Percentiles rank a stretch among this genome's conserved stretches.
phyloP scores from a whole-genome alignment of 2,329 filamentous ascomycete species.

The Colletotrichum orbiculare region DNA sequence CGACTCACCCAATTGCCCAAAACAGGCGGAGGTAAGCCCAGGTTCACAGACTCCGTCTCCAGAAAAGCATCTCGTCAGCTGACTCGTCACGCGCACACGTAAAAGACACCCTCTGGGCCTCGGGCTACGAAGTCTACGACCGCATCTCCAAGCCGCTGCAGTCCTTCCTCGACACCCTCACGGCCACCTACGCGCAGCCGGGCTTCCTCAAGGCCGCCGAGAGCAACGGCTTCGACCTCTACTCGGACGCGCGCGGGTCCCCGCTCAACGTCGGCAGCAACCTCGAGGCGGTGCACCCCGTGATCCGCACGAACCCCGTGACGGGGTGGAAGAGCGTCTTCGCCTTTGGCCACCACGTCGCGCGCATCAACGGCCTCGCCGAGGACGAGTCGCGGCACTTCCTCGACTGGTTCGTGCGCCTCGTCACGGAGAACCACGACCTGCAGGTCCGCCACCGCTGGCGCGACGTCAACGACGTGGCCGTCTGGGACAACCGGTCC shows the following conservation, averaged over 20 bases:
- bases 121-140: slow-evolving; percentile 69
- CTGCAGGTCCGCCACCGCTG: slow-evolving; percentile 62
- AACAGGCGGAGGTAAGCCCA: slow-evolving; percentile 60
- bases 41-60: background rate
- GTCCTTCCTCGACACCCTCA: slow-evolving; percentile 68
- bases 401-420: slow-evolving; percentile 62
- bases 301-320: slow-evolving; percentile 67
- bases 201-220: slow-evolving; percentile 61
- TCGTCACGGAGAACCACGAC: slow-evolving; percentile 66
- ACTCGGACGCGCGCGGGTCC: slow-evolving; percentile 57
- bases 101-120: slow-evolving; percentile 62
- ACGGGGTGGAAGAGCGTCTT: slow-evolving; percentile 69
- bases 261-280: slow-evolving; percentile 61
- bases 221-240: slow-evolving; percentile 56
- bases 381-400: slow-evolving; percentile 59
- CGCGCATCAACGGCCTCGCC: slow-evolving; percentile 61
- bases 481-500: slow-evolving; percentile 70
- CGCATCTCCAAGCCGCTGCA: slow-evolving; percentile 67
- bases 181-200: slow-evolving; percentile 64
- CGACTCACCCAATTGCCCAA: slow-evolving; percentile 64
- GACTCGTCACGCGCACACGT: background rate
- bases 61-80: background rate
- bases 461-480: slow-evolving; percentile 58
- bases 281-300: slow-evolving; percentile 63
- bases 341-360: slow-evolving; percentile 61